Percentiles rank a stretch among this genome's conserved stretches.
Conservation (phyloP, 352 stramenopile species). For the Lagenidium giganteum region DNA sequence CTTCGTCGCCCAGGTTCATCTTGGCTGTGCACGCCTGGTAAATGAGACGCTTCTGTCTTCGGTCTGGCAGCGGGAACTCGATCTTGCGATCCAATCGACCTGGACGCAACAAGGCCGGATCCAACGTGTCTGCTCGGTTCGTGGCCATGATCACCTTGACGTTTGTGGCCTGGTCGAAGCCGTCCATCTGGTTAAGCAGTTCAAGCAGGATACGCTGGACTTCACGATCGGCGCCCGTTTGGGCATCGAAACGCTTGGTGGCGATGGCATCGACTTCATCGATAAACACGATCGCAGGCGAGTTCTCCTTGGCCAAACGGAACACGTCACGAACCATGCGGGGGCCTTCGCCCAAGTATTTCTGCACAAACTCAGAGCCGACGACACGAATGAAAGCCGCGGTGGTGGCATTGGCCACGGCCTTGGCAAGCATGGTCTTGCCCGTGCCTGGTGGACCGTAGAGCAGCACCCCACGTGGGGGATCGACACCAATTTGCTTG, state of each 20-base stretch:
- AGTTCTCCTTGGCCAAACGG: conserved; percentile 97
- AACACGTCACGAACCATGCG: conserved; percentile 99
- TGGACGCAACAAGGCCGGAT: conserved; percentile 96
- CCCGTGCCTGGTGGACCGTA: conserved; percentile 93
- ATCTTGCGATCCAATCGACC: conserved; percentile 98
- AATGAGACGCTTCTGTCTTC: conserved; percentile 98
- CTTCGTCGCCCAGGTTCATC: conserved; percentile 98
- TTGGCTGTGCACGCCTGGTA: conserved; percentile 98
- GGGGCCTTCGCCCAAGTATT: conserved; percentile 97
- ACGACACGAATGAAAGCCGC: conserved; percentile 97
- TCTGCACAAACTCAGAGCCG: conserved; percentile 99
- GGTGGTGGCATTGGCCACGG: conserved; percentile 98
- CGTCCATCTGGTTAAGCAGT: conserved; percentile 99
- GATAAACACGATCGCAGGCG: conserved; percentile 99
- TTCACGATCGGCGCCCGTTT: conserved; percentile 94
- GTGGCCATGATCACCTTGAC: conserved; percentile 99
- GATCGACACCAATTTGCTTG: conserved; percentile 99
- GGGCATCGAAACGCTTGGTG: conserved; percentile 98
- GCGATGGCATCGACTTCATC: conserved; percentile 99
- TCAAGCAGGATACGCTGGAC: conserved; percentile 99
- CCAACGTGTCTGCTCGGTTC: conserved; percentile 97
- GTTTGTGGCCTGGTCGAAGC: conserved; percentile 99
- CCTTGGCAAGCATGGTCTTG: conserved; percentile 99
- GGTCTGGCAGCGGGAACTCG: conserved; percentile 98
- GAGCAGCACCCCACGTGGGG: conserved; percentile 95